A percentile compares a stretch with the other conserved stretches of the same genome.
phyloP scores from a whole-genome alignment of 306 rosid species.

The Castanea sativa region DNA sequence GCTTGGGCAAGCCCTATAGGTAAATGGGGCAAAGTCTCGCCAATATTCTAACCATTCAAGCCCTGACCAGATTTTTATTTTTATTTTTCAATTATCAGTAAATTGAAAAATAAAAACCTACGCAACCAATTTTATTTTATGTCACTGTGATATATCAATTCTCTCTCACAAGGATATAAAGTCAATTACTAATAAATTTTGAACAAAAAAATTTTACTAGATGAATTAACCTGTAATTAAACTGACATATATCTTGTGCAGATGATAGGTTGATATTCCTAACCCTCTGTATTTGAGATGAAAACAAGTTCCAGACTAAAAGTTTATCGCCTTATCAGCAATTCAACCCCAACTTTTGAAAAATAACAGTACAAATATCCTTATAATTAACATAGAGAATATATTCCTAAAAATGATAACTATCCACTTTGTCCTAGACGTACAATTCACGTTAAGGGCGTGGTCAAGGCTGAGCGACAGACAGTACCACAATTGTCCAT shows the following conservation, averaged over 20 bases:
- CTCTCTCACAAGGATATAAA: too few species aligned
- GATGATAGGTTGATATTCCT: background rate
- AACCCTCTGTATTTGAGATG: background rate
- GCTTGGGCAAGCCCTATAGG: constrained; percentile 13
- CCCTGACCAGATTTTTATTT: background rate
- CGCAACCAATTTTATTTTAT: too few species aligned
- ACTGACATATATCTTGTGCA: background rate
- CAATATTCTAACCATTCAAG: background rate
- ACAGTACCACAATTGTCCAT: background rate
- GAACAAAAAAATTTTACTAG: background rate
- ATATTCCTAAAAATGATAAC: background rate
- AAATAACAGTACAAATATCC: background rate
- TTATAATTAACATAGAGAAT: background rate
- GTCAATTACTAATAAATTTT: too few species aligned
- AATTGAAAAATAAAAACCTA: too few species aligned
- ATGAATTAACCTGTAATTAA: background rate
- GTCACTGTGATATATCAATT: too few species aligned
- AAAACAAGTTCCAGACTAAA: background rate
- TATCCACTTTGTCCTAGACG: background rate
- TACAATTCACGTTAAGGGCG: background rate
- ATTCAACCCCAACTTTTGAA: background rate
- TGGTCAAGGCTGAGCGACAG: background rate
- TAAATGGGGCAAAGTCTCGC: background rate
- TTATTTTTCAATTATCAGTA: background rate
- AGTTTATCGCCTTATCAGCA: background rate